Conservation (phyloP, 1,139 yeast genomes). For the Zygotorulaspora mrakii region DNA sequence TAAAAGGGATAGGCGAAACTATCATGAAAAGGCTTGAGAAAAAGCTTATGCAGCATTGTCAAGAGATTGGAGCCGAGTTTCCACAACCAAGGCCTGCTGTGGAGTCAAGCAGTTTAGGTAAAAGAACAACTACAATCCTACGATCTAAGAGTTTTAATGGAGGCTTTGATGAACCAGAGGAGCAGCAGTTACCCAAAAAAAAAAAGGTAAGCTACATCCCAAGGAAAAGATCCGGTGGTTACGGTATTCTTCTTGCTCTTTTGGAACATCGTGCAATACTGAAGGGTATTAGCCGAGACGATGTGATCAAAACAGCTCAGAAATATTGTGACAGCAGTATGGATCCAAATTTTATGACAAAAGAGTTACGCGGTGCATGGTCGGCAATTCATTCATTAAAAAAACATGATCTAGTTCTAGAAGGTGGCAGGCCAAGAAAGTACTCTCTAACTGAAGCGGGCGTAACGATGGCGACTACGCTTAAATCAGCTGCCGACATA, state of each 20-base stretch:
- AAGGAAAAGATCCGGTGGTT: slow-evolving; percentile 75
- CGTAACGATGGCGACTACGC: slow-evolving; percentile 52
- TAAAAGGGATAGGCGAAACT: slow-evolving; percentile 35
- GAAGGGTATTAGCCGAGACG: slow-evolving; percentile 58
- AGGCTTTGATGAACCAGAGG: slow-evolving; percentile 2
- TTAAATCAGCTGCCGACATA: slow-evolving; percentile 47
- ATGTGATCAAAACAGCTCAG: slow-evolving; percentile 54
- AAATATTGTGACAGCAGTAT: slow-evolving; percentile 66
- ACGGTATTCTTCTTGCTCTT: slow-evolving; percentile 71
- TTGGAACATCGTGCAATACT: slow-evolving; percentile 48
- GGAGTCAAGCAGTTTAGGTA: slow-evolving; percentile 4
- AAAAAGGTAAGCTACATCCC: slow-evolving; percentile 62
- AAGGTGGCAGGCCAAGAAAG: slow-evolving; percentile 55
- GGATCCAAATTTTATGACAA: slow-evolving; percentile 55
- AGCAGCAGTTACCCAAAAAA: slow-evolving; percentile 24
- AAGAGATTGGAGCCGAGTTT: slow-evolving; percentile 17
- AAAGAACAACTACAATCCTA: slow-evolving; percentile 20
- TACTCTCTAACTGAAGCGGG: slow-evolving; percentile 78
- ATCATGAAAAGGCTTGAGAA: slow-evolving; percentile 28
- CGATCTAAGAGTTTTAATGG: slow-evolving; percentile 9
- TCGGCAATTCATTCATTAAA: slow-evolving; percentile 59
- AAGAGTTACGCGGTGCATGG: slow-evolving; percentile 79
- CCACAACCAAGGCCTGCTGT: slow-evolving; percentile 11
- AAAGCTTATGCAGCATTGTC: slow-evolving; percentile 25
- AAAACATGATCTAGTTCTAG: slow-evolving; percentile 55